A percentile compares a stretch with the other conserved stretches of the same genome.
phyloP scores from a whole-genome alignment of 768 basidiomycete species.

The Boletus fagicola region DNA sequence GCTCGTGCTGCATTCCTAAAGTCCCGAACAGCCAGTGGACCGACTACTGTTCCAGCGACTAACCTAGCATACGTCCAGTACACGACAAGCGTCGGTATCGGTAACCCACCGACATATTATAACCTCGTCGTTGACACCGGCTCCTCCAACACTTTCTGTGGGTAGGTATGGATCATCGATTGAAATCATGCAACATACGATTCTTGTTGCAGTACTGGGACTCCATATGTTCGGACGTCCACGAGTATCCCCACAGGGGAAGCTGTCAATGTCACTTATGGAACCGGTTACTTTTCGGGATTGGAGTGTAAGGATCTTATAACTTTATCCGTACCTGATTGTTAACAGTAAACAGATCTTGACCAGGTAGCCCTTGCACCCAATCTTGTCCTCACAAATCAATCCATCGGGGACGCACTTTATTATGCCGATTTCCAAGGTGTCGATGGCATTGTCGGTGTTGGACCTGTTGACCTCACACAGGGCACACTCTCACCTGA shows the following conservation, averaged over 20 bases:
- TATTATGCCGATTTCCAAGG: conserved; percentile 5
- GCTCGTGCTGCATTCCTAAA: conserved; percentile 17
- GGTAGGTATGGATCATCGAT: neutral
- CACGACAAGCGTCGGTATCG: conserved; percentile 26
- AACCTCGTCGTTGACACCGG: conserved; percentile 34
- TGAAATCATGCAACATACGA: neutral
- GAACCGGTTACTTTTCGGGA: conserved; percentile 20
- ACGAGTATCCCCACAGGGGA: conserved; percentile 28
- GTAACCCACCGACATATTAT: conserved; percentile 28
- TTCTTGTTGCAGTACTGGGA: conserved; percentile 18
- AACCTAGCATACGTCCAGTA: conserved; percentile 22
- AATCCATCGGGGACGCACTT: conserved; percentile 29
- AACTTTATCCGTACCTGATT: neutral
- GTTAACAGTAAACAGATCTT: conserved; percentile 9
- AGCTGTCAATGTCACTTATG: conserved; percentile 10
- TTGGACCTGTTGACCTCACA: conserved; percentile 28
- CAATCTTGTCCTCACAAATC: conserved; percentile 25
- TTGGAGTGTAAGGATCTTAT: conserved; percentile 32
- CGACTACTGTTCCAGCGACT: conserved; percentile 17
- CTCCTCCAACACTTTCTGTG: conserved; percentile 33
- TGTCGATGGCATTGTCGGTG: conserved; percentile 29
- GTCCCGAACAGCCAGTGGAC: neutral
- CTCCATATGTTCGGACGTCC: conserved; percentile 18
- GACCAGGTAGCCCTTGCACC: conserved; percentile 29
- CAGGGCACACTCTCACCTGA: conserved; percentile 3